Conservation (phyloP, 2,329 filamentous ascomycete species). For the Apiospora aurea region DNA sequence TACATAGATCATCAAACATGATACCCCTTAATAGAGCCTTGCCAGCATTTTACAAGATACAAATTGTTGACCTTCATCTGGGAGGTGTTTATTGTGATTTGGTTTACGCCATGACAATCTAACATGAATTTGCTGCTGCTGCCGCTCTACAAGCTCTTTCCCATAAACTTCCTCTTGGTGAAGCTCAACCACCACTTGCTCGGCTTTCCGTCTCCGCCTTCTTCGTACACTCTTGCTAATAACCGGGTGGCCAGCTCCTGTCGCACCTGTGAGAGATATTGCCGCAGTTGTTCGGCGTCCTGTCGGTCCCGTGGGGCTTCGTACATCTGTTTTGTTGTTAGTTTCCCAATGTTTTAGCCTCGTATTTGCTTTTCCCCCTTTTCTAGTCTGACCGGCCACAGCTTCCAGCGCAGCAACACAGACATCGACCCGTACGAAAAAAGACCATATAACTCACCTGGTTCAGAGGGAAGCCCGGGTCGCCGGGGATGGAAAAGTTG, state of each 20-base stretch:
- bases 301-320: conserved; percentile 86
- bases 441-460: conserved; percentile 60
- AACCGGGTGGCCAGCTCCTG: conserved; percentile 88
- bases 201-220: conserved; percentile 72
- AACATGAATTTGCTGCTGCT: background rate
- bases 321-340: conserved; percentile 70
- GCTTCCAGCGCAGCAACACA: background rate
- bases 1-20: conserved; percentile 25
- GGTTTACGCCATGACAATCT: conserved; percentile 25
- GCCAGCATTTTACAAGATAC: conserved; percentile 8
- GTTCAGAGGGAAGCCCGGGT: conserved; percentile 91
- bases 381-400: background rate
- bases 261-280: conserved; percentile 91
- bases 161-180: conserved; percentile 99
- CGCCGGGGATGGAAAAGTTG: conserved; percentile 93
- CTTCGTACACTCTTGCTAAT: conserved; percentile 86
- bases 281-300: conserved; percentile 85
- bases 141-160: conserved; percentile 75
- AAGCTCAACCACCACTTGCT: conserved; percentile 98
- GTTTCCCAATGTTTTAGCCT: background rate
- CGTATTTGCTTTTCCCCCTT: background rate
- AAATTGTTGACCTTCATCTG: background rate
- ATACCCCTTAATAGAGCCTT: conserved; percentile 27
- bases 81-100: conserved; percentile 24
- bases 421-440: background rate